A percentile compares a stretch with the other conserved stretches of the same genome.
Evolutionary conservation across 306 rosid genomes (phyloP).

Genomic region (Datisca glomerata): DNA sequence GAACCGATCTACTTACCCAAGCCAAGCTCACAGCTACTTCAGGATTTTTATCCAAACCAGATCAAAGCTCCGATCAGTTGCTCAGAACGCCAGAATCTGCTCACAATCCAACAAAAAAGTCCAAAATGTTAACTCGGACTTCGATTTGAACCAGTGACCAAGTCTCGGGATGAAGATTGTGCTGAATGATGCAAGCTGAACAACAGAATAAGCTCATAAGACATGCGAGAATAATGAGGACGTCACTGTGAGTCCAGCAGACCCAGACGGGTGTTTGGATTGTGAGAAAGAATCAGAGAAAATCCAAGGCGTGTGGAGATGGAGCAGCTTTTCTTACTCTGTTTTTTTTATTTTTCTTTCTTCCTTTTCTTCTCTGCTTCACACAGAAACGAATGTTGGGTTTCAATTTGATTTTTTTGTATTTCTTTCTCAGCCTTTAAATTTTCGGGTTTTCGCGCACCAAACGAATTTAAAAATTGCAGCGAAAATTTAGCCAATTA

Average conservation of each 20-base stretch:
- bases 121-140: no score
- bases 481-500: no score
- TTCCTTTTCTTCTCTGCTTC: constrained; percentile 12
- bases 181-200: not conserved
- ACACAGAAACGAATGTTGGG: not conserved
- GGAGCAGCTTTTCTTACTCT: constrained; percentile 39
- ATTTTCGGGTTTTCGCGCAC: not conserved
- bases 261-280: constrained; percentile 33
- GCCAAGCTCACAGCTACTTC: no score
- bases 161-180: not conserved
- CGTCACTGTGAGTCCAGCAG: constrained; percentile 15
- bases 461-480: not conserved
- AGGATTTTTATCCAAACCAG: no score
- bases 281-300: constrained; percentile 25
- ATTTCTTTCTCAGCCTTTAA: not conserved
- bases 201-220: constrained; percentile 13
- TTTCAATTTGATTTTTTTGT: constrained; percentile 3
- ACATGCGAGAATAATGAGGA: constrained; percentile 7
- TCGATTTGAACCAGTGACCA: not conserved
- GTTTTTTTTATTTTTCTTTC: constrained; percentile 16
- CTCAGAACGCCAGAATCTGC: no score
- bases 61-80: no score
- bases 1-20: no score
- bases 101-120: no score
- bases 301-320: constrained; percentile 32